Conservation (phyloP, 441 rosid genomes). For the Adansonia madagascariensis region DNA sequence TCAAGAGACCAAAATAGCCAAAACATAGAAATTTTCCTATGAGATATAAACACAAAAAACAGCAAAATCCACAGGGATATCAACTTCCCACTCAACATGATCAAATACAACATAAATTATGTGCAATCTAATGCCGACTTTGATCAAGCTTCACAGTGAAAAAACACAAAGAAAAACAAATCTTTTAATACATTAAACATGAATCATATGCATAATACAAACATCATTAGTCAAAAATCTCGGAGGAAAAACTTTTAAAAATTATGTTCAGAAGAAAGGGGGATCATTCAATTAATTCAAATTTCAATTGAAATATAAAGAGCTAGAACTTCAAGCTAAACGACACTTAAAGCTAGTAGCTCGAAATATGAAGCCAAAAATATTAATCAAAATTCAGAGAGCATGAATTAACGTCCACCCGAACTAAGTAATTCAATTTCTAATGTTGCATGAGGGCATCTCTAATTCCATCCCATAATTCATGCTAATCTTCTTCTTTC, state of each 20-base stretch:
- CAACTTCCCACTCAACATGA: neutral
- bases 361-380: neutral
- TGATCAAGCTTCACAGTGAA: neutral
- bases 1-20: neutral
- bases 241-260: neutral
- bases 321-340: conserved; percentile 7
- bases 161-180: neutral
- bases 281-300: neutral
- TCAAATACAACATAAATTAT: neutral
- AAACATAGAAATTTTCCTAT: neutral
- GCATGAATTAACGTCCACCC: conserved; percentile 12
- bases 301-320: neutral
- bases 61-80: neutral
- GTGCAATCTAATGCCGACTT: neutral
- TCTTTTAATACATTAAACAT: neutral
- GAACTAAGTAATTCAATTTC: neutral
- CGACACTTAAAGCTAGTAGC: conserved; percentile 6
- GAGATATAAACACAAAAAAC: neutral
- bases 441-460: conserved; percentile 12
- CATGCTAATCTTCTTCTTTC: conserved; percentile 12
- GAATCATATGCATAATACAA: conserved; percentile 2
- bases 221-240: neutral
- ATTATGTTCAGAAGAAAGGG: neutral
- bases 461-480: conserved; percentile 21
- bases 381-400: neutral